Base-by-base conservation (phyloP, 768 basidiomycete genomes). In the Leccinum variicolor region DNA sequence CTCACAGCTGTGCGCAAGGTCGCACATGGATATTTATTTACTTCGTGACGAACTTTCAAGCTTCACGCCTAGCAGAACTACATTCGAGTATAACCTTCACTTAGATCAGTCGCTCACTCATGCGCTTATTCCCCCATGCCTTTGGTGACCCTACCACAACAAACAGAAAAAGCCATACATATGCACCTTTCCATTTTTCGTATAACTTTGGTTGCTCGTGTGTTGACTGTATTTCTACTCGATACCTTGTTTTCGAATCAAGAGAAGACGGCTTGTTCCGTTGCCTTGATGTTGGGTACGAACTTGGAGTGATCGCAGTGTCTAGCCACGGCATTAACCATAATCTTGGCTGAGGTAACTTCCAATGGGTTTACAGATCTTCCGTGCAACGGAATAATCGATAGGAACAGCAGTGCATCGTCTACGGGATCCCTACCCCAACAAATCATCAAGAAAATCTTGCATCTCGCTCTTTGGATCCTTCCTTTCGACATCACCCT, bases 401-500 rank as follows among this genome's bases (percentile, higher is more conserved):
- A 33, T 26, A 36, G 8, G 15, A 5, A 6, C 41, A 43, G n/a
- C 19, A 28, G 10, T 57, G 3, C 34, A 34, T 43, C 49, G 43
- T 19, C 46, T n/a, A 33, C 8, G 11, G 10, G 10, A 7, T 52
- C 41, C 19, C 74, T 68, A 81, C n/a, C 69, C 69, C 9, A 90
- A 65, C 4, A 90, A 67, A 36, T 88, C 86, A 58, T 90, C 88
- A 28, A 90, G 71, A 64, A 87, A 90, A 45, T 84, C 85, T 69
- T 90, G 81, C 85, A 90, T 84, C 53, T 84, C 78, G 36, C 72
- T 74, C 62, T 81, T 83, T n/a, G 79, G 74, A 49, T 69, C 50
- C 68, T 78, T 74, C 68, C 74, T 74, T 54, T 66, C 45, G 5
- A 53, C 14, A 21, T 29, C 17, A 19, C 34, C 41, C 23, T 76